Conservation (phyloP, 2,329 filamentous ascomycete genomes). For the Fusarium tanahbumbuense region DNA sequence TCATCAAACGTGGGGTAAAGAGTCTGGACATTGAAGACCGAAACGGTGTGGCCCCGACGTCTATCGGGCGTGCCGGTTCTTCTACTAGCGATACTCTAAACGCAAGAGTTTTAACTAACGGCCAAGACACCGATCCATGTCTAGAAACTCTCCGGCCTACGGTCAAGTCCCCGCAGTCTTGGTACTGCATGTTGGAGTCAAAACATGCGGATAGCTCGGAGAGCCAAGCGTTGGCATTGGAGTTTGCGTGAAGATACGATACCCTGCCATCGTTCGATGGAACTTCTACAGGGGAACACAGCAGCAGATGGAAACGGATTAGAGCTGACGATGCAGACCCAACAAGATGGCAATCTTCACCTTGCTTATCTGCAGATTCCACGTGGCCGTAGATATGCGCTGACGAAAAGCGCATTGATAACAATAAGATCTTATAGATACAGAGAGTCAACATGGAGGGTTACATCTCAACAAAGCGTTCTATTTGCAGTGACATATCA, state of each 20-base stretch:
- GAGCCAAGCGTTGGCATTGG: conserved; percentile 5
- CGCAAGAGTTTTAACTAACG: not conserved
- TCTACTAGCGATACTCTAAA: not conserved
- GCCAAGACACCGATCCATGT: not conserved
- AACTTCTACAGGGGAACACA: not conserved
- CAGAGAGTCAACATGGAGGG: not conserved
- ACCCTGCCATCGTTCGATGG: conserved; percentile 12
- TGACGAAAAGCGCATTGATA: not conserved
- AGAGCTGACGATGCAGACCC: not conserved
- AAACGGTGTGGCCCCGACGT: conserved; percentile 21
- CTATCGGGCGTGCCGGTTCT: conserved; percentile 1
- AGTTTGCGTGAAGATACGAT: not conserved
- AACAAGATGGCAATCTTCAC: not conserved
- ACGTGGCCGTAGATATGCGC: conserved; percentile 11
- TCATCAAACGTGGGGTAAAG: conserved; percentile 17
- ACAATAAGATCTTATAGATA: conserved; percentile 1
- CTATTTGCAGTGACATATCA: not conserved
- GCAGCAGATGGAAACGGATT: not conserved
- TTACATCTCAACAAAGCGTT: not conserved
- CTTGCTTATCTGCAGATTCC: conserved; percentile 13
- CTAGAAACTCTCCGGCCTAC: conserved; percentile 26
- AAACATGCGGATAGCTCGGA: conserved; percentile 11
- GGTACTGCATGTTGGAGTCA: conserved; percentile 6
- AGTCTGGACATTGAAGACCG: conserved; percentile 31
- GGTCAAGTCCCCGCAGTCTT: conserved; percentile 36